Evolutionary conservation across 768 basidiomycete species (phyloP).

Genomic region (Lentinula guzmanii): DNA sequence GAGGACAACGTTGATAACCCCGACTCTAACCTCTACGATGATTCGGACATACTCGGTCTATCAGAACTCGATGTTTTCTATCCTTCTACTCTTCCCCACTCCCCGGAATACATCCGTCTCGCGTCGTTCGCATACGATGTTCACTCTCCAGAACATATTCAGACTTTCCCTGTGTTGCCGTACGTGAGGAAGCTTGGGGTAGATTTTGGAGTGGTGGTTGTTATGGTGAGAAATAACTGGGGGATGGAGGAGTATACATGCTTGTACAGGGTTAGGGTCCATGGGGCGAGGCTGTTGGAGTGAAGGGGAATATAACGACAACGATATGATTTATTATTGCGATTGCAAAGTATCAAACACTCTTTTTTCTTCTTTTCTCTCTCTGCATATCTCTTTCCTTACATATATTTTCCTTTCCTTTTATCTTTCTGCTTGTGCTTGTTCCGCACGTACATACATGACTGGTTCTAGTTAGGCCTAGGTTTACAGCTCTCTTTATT

Average conservation of each 20-base stretch:
- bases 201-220: constrained; percentile 80
- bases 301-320: constrained; percentile 12
- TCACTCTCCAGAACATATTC: constrained; percentile 54
- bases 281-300: constrained; percentile 41
- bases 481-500: too few relatives aligned
- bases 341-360: too few relatives aligned
- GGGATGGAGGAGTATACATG: constrained; percentile 82
- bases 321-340: too few relatives aligned
- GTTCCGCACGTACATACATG: too few relatives aligned
- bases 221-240: constrained; percentile 84
- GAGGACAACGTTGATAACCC: constrained; percentile 24
- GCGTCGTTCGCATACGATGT: constrained; percentile 62
- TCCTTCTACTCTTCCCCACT: not conserved
- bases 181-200: constrained; percentile 66
- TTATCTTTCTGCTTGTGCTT: too few relatives aligned
- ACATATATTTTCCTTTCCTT: too few relatives aligned
- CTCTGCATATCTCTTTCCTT: too few relatives aligned
- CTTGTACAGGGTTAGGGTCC: constrained; percentile 80
- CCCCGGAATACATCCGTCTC: constrained; percentile 47
- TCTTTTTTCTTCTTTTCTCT: too few relatives aligned
- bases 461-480: too few relatives aligned
- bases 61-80: not conserved
- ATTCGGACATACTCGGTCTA: not conserved
- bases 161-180: constrained; percentile 71
- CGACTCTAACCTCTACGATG: constrained; percentile 17